Base-by-base conservation (phyloP, 148 eudicot species). In the Agrostemma githago region DNA sequence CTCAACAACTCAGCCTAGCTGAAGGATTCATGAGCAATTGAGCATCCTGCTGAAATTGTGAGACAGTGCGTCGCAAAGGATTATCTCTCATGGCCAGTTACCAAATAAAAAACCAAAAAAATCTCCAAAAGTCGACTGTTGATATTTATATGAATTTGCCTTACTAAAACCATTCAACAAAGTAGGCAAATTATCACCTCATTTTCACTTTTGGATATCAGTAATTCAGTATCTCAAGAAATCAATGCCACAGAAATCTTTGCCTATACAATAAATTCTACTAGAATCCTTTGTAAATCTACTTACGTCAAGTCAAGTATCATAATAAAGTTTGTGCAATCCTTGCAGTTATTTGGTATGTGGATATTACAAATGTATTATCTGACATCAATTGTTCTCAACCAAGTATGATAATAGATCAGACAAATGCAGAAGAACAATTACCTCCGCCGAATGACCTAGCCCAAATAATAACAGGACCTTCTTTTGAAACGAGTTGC, bases 401-500 rank as follows among this genome's bases (percentile, higher is more conserved):
- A 48, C 3, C 11, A 60, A 54, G 38, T 20, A 19, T 16, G n/a
- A 2, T 54, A 57, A 51, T 12, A 51, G 14, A 51, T 20, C 42
- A 19, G n/a, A 54, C 43, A 34, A 41, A 72, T 15, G 51, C 54
- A 51, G 41, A 70, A 51, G 59, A 48, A 10, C 59, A 63, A 42
- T 79, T 85, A 96, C 99, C 96, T 92, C 96, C 16, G 77, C 71
- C 73, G 84, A 80, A 77, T 87, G 87, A 62, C 92, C 88, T 53
- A 81, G 74, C 46, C 99, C 99, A 82, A 96, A 90, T 66, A 96
- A 80, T 72, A 89, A 79, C 92, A 89, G 77, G 76, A 87, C 88
- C 85, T 96, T 96, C 91, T 96, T 96, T 72, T 90, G 99, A 83
- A 96, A 96, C 39, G 99, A 92, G 82, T 96, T 89, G 62, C 99